phyloP scores from a whole-genome alignment of 1,284 basidiomycete genomes.

The Ceratobasidium sp. region DNA sequence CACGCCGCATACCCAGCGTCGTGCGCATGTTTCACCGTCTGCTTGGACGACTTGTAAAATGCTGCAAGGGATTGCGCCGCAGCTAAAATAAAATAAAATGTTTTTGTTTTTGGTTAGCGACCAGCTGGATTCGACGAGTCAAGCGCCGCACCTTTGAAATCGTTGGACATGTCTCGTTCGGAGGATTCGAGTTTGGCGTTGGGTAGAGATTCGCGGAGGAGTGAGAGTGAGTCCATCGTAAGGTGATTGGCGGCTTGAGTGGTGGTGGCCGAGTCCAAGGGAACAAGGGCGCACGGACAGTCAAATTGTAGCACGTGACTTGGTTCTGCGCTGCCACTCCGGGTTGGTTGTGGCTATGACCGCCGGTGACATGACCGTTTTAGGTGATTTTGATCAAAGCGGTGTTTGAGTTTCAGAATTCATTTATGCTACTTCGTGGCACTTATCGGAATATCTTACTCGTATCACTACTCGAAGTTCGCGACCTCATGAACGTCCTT shows the following conservation, averaged over 20 bases:
- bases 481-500: too few species aligned
- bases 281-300: conserved; percentile 27
- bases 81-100: conserved; percentile 60
- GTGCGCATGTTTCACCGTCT: conserved; percentile 80
- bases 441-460: too few species aligned
- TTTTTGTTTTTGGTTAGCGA: conserved; percentile 16
- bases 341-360: background rate
- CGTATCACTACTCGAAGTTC: too few species aligned
- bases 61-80: conserved; percentile 84
- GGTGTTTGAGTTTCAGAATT: too few species aligned
- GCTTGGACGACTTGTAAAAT: conserved; percentile 79
- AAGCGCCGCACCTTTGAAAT: conserved; percentile 74
- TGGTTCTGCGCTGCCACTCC: background rate
- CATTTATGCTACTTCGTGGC: too few species aligned
- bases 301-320: conserved; percentile 37
- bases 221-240: conserved; percentile 48
- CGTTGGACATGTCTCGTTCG: conserved; percentile 81
- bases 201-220: conserved; percentile 68
- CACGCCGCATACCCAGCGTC: conserved; percentile 81
- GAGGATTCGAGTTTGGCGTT: conserved; percentile 71
- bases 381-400: too few species aligned
- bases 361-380: too few species aligned
- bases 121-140: background rate
- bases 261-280: conserved; percentile 25
- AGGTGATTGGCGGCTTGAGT: background rate